Evolutionary conservation across 129 eudicot genomes (phyloP).

Genomic region (Silybum marianum): DNA sequence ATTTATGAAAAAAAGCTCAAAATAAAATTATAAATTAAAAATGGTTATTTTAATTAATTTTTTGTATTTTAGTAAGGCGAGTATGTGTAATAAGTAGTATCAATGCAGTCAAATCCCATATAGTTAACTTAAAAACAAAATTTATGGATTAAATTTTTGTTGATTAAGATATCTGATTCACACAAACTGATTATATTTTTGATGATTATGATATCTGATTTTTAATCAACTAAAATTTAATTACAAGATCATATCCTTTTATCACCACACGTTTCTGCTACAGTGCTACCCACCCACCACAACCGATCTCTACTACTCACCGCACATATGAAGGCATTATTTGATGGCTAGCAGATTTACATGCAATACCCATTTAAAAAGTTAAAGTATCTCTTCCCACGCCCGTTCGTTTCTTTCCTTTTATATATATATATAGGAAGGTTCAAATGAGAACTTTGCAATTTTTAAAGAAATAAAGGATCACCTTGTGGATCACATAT

Average conservation of each 20-base stretch:
- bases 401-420: neutral
- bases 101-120: too few species aligned
- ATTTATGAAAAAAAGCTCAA: too few species aligned
- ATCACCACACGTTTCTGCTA: constrained; percentile 1
- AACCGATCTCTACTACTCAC: neutral
- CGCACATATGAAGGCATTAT: constrained; percentile 6
- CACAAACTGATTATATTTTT: neutral
- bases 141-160: neutral
- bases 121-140: neutral
- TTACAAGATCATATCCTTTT: neutral
- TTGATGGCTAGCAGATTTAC: neutral
- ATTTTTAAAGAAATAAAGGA: too few species aligned
- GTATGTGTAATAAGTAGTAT: neutral
- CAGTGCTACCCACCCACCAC: constrained; percentile 3
- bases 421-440: too few species aligned
- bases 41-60: too few species aligned
- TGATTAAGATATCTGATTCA: neutral
- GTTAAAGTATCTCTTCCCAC: neutral
- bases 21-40: too few species aligned
- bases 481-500: too few species aligned
- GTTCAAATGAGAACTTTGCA: too few species aligned
- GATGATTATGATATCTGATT: neutral
- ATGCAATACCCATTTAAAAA: constrained; percentile 6
- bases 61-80: neutral
- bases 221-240: neutral